These are phyloP conservation scores for Martensiomyces pterosporus DNA, from an alignment of 192 early-diverging fungal species.

Conservation along the genomic window DNA sequence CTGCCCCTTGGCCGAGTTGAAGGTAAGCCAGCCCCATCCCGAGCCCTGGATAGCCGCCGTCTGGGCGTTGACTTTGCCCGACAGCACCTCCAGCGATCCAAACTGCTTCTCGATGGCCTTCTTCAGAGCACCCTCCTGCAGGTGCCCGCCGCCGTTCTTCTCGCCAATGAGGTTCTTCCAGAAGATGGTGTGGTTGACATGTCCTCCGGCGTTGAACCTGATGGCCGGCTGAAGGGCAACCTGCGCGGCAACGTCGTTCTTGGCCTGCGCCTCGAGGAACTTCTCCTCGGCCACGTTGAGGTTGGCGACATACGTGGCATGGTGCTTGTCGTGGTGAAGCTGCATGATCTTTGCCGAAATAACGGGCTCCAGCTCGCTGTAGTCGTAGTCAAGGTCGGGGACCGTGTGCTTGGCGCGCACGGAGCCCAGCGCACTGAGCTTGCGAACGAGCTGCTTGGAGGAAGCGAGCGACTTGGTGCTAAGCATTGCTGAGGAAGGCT, in stretches of 20 bases:
- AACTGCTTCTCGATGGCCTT: slow-evolving; percentile 76
- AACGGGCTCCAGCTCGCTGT: slow-evolving; percentile 86
- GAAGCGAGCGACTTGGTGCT: slow-evolving; percentile 10
- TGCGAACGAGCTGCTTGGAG: slow-evolving; percentile 6
- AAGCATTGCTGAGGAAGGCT: no score
- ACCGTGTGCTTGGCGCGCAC: slow-evolving; percentile 69
- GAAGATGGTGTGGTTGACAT: slow-evolving; percentile 90
- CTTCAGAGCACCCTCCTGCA: slow-evolving; percentile 56
- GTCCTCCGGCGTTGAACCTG: slow-evolving; percentile 93
- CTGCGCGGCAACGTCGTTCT: slow-evolving; percentile 67
- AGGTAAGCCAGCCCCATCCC: slow-evolving; percentile 97
- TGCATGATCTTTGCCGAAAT: slow-evolving; percentile 93
- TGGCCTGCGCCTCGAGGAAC: slow-evolving; percentile 62
- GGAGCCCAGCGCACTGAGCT: slow-evolving; percentile 1
- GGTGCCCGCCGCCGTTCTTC: slow-evolving; percentile 73
- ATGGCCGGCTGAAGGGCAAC: slow-evolving; percentile 75
- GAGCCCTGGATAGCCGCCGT: slow-evolving; percentile 85
- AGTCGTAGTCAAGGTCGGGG: slow-evolving; percentile 83
- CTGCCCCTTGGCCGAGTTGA: slow-evolving; percentile 70
- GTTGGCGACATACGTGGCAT: slow-evolving; percentile 83
- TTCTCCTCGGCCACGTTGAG: slow-evolving; percentile 94
- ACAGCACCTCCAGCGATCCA: slow-evolving; percentile 79
- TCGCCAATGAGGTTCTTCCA: slow-evolving; percentile 91
- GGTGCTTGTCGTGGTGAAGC: slow-evolving; percentile 93
- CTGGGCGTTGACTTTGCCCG: slow-evolving; percentile 67